Evolutionary conservation across 257 asterid species (phyloP), one percentile per base, ranked within the genome.

Genomic region (Avicennia marina): DNA sequence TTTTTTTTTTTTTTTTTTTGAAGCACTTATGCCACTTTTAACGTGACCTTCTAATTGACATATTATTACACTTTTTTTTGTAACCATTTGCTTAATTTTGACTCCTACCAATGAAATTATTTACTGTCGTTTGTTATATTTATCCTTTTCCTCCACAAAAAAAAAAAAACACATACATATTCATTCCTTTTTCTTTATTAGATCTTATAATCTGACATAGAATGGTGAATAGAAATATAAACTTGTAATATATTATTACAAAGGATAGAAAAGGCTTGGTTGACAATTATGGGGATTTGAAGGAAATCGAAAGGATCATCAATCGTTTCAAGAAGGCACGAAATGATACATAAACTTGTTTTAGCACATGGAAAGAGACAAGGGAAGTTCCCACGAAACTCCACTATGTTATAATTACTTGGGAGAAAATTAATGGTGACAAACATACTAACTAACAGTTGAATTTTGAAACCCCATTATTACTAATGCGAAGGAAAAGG

Each of bases 361-460:
- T 38, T 15, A 29, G 29, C 41, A 36, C 62, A 27, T 26, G 32
- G 31, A 57, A 66, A 66, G 52, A n/a, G 7, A 22, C 36, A 65
- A 68, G 49, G 75, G 55, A 68, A 59, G 69, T 73, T 73, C 72
- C 26, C 34, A 56, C 19, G 53, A 53, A 58, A 60, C 18, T 63
- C 76, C 76, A 70, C 69, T 67, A 48, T 18, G 27, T 80, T 70
- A 80, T 76, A 54, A 79, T 73, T 80, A 70, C 66, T 70, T 46
- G 11, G 48, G 59, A 33, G 20, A 8, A 41, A 31, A 55, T 40
- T 62, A 31, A 60, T 63, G 55, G 59, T 42, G 42, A 11, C 46
- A 50, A 61, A 52, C 20, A 34, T 55, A 41, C 44, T 13, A 46
- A 6, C 27, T 40, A 63, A 69, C 38, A 29, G 58, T 54, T 59